A percentile compares a stretch with the other conserved stretches of the same genome.
Conservation (phyloP, 1,284 basidiomycete species). For the Malassezia restricta region DNA sequence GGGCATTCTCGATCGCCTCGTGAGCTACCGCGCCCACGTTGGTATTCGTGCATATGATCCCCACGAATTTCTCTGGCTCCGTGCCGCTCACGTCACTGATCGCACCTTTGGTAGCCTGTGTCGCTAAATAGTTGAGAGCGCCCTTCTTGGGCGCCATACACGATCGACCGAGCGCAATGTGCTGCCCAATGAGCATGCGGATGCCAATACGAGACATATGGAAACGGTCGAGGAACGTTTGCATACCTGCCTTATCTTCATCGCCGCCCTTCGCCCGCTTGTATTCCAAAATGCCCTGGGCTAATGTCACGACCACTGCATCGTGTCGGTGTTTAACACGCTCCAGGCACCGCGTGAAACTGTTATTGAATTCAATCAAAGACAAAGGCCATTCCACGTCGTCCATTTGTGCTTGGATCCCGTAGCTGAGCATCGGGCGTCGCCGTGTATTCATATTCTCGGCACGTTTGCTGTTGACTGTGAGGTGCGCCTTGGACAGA, state of each 20-base stretch:
- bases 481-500: slow-evolving; percentile 12
- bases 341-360: slow-evolving; percentile 76
- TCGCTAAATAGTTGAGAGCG: slow-evolving; percentile 1
- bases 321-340: slow-evolving; percentile 89
- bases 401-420: slow-evolving; percentile 69
- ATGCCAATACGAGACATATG: slow-evolving; percentile 83
- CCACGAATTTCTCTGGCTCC: slow-evolving; percentile 63
- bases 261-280: slow-evolving; percentile 49
- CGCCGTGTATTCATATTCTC: background rate
- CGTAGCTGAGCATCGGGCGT: slow-evolving; percentile 40
- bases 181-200: slow-evolving; percentile 44
- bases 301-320: slow-evolving; percentile 87
- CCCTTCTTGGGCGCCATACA: background rate
- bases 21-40: slow-evolving; percentile 50
- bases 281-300: slow-evolving; percentile 62
- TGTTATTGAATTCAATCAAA: slow-evolving; percentile 81
- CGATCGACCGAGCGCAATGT: slow-evolving; percentile 39
- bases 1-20: slow-evolving; percentile 95
- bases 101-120: slow-evolving; percentile 18
- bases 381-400: slow-evolving; percentile 72
- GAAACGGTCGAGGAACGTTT: slow-evolving; percentile 91
- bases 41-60: slow-evolving; percentile 92
- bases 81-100: slow-evolving; percentile 18
- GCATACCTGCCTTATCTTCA: slow-evolving; percentile 68
- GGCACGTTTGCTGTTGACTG: background rate